Evolutionary conservation across 768 basidiomycete genomes (phyloP).

Genomic region (Mycena filopes): DNA sequence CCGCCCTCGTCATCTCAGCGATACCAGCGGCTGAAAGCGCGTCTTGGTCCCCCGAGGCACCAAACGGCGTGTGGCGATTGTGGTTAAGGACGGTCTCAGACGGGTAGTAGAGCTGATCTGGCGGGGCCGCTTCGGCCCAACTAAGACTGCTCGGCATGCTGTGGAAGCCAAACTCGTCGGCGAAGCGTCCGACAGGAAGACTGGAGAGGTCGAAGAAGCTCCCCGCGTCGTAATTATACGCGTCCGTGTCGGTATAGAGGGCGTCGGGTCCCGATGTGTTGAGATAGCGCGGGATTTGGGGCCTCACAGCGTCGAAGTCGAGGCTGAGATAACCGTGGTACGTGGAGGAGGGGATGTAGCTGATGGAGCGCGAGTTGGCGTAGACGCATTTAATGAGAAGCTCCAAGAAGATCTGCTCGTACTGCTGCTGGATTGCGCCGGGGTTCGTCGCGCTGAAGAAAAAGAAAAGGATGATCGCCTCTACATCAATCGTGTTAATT

Average conservation of each 20-base stretch:
- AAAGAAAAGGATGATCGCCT: slow-evolving; percentile 21
- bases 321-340: slow-evolving; percentile 22
- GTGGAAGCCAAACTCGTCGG: slow-evolving; percentile 25
- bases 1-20: slow-evolving; percentile 19
- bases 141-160: slow-evolving; percentile 16
- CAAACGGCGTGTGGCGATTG: slow-evolving; percentile 18
- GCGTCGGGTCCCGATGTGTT: slow-evolving; percentile 17
- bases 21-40: slow-evolving; percentile 13
- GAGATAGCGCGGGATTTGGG: slow-evolving; percentile 23
- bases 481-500: neutral
- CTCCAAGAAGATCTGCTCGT: slow-evolving; percentile 24
- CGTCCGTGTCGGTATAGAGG: slow-evolving; percentile 23
- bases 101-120: slow-evolving; percentile 10
- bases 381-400: slow-evolving; percentile 20
- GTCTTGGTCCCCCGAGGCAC: slow-evolving; percentile 15
- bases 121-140: slow-evolving; percentile 13
- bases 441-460: slow-evolving; percentile 18
- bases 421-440: slow-evolving; percentile 12
- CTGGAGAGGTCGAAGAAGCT: slow-evolving; percentile 7
- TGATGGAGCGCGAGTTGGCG: slow-evolving; percentile 19
- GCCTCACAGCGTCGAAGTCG: slow-evolving; percentile 15
- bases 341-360: slow-evolving; percentile 25
- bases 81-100: slow-evolving; percentile 12
- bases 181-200: slow-evolving; percentile 21
- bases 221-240: slow-evolving; percentile 20